Conservation (phyloP, 768 basidiomycete genomes). For the Calocera viscosa region DNA sequence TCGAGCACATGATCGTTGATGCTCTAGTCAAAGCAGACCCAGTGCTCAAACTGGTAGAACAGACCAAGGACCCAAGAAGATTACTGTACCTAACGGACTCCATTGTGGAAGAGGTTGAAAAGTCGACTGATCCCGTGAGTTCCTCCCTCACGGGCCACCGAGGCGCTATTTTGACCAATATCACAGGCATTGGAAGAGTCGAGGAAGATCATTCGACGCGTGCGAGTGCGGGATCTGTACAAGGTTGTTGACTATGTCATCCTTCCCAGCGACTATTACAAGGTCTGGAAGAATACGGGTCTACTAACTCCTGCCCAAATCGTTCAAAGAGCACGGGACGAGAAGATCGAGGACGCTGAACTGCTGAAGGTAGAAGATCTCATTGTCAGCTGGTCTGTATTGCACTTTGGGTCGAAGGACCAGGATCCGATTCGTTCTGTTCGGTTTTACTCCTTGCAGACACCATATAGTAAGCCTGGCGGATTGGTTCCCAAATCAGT, state of each 20-base stretch:
- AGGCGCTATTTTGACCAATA: not conserved
- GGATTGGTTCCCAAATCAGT: not conserved
- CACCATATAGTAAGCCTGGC: conserved; percentile 42
- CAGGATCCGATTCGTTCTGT: conserved; percentile 56
- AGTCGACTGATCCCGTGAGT: conserved; percentile 39
- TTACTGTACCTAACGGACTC: conserved; percentile 58
- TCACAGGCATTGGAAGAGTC: conserved; percentile 47
- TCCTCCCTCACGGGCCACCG: not conserved
- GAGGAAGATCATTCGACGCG: conserved; percentile 48
- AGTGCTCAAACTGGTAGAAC: conserved; percentile 44
- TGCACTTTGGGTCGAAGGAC: conserved; percentile 69
- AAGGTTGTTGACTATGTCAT: conserved; percentile 54
- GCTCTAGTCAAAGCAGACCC: conserved; percentile 59
- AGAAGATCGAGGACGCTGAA: not conserved
- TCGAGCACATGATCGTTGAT: conserved; percentile 79
- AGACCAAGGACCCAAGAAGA: conserved; percentile 43
- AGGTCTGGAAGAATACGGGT: conserved; percentile 15
- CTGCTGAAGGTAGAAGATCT: conserved; percentile 31
- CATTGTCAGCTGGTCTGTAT: conserved; percentile 47
- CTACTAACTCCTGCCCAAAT: conserved; percentile 33
- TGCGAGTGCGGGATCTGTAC: conserved; percentile 55
- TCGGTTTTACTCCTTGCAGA: conserved; percentile 60
- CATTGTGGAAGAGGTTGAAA: conserved; percentile 49
- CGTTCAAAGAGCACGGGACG: conserved; percentile 34
- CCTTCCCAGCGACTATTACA: conserved; percentile 28